Conservation (phyloP, 2,329 filamentous ascomycete genomes). For the Phaeoacremonium minimum region DNA sequence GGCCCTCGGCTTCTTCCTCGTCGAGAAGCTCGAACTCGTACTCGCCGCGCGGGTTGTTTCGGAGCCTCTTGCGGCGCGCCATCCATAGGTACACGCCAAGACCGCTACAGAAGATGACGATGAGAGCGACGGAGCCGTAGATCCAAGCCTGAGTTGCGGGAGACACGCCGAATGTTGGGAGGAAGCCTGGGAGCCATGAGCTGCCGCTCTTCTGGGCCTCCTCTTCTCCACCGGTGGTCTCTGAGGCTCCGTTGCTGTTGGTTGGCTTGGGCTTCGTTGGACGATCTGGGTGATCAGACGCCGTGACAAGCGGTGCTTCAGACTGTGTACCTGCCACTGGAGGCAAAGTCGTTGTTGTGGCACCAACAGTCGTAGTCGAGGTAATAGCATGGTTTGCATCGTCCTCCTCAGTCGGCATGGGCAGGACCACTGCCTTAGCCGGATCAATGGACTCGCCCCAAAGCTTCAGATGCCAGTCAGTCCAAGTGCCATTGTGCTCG, state of each 20-base stretch:
- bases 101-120: conserved; percentile 75
- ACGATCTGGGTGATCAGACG: conserved; percentile 62
- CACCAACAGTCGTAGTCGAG: conserved; percentile 55
- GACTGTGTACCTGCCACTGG: conserved; percentile 39
- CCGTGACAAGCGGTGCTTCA: conserved; percentile 24
- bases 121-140: conserved; percentile 79
- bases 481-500: conserved; percentile 69
- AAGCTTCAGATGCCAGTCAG: conserved; percentile 89
- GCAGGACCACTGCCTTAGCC: conserved; percentile 66
- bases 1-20: conserved; percentile 66
- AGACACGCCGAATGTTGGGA: conserved; percentile 86
- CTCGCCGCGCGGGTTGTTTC: conserved; percentile 70
- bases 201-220: conserved; percentile 29
- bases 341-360: conserved; percentile 59
- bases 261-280: conserved; percentile 46
- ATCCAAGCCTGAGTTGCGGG: conserved; percentile 92
- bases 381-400: conserved; percentile 75
- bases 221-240: conserved; percentile 26
- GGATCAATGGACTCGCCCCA: conserved; percentile 87
- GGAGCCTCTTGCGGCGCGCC: conserved; percentile 71
- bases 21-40: conserved; percentile 95
- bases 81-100: conserved; percentile 80
- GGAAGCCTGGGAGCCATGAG: conserved; percentile 77
- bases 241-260: conserved; percentile 15
- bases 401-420: conserved; percentile 78